These are phyloP conservation scores for Talaromyces thailandensis DNA, from an alignment of 495 filamentous ascomycete genomes.

Conservation along the genomic window DNA sequence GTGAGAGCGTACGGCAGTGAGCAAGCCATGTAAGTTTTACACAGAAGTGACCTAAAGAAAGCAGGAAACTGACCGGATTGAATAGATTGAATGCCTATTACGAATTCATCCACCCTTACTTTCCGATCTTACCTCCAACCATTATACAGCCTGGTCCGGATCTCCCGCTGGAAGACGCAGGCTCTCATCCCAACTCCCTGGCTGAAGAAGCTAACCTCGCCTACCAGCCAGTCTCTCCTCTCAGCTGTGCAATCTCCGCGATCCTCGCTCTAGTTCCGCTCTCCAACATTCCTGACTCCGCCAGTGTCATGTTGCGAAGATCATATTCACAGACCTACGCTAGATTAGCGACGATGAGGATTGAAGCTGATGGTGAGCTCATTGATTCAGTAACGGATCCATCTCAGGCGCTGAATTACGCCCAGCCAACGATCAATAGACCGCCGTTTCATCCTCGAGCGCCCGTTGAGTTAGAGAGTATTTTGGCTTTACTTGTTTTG, in stretches of 20 bases:
- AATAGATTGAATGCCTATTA: slow-evolving; percentile 51
- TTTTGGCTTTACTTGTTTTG: slow-evolving; percentile 47
- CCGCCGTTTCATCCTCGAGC: slow-evolving; percentile 41
- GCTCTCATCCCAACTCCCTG: slow-evolving; percentile 33
- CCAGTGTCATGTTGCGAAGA: slow-evolving; percentile 36
- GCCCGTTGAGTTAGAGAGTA: slow-evolving; percentile 44
- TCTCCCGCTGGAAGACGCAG: slow-evolving; percentile 31
- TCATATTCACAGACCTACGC: slow-evolving; percentile 47
- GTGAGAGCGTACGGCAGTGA: slow-evolving; percentile 36
- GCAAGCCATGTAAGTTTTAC: slow-evolving; percentile 27
- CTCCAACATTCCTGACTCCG: slow-evolving; percentile 38
- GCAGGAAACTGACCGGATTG: background rate
- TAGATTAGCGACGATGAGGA: slow-evolving; percentile 41
- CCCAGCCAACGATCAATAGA: slow-evolving; percentile 31
- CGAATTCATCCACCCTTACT: slow-evolving; percentile 49
- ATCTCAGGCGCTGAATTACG: slow-evolving; percentile 38
- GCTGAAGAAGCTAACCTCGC: slow-evolving; percentile 28
- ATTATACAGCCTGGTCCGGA: slow-evolving; percentile 32
- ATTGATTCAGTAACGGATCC: slow-evolving; percentile 45
- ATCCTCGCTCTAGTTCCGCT: slow-evolving; percentile 47
- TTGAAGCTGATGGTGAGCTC: slow-evolving; percentile 49
- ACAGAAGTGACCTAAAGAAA: background rate
- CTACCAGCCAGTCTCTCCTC: slow-evolving; percentile 41
- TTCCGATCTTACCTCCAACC: slow-evolving; percentile 49
- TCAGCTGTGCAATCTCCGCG: slow-evolving; percentile 48